Conservation (phyloP, 352 stramenopile species). For the Pythium graminicola region DNA sequence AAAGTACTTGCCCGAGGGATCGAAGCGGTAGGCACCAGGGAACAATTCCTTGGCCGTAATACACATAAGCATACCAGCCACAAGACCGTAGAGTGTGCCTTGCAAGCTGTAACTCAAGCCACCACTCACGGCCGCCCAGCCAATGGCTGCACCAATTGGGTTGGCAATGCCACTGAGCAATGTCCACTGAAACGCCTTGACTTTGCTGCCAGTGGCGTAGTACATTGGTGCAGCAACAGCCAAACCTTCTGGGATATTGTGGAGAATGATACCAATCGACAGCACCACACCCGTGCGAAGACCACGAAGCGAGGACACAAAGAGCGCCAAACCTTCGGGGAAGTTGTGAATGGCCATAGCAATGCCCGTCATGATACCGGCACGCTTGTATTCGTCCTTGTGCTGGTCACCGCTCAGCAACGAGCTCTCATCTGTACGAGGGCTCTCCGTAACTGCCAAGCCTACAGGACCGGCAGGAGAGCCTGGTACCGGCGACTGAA, state of each 20-base stretch:
- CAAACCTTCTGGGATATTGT: conserved; percentile 96
- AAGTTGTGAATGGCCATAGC: conserved; percentile 98
- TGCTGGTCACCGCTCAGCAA: conserved; percentile 15
- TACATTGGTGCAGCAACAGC: conserved; percentile 94
- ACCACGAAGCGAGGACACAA: conserved; percentile 89
- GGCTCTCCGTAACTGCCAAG: background rate
- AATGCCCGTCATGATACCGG: conserved; percentile 90
- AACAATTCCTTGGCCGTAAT: conserved; percentile 89
- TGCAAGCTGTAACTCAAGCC: conserved; percentile 62
- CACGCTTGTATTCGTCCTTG: conserved; percentile 52
- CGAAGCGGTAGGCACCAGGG: conserved; percentile 87
- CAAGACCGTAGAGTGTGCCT: conserved; percentile 87
- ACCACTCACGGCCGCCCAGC: conserved; percentile 59
- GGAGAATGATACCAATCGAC: conserved; percentile 93
- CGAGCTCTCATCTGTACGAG: conserved; percentile 2
- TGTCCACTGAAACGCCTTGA: conserved; percentile 90
- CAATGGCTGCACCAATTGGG: conserved; percentile 84
- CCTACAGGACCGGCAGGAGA: conserved; percentile 1
- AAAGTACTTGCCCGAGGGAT: conserved; percentile 81
- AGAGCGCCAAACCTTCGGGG: conserved; percentile 94
- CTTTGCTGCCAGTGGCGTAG: conserved; percentile 90
- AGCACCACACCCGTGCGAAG: conserved; percentile 86
- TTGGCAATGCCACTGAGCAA: conserved; percentile 83
- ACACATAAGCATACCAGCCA: conserved; percentile 92
- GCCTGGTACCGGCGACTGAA: conserved; percentile 23